Conservation (phyloP, 2,329 filamentous ascomycete species). For the Akanthomyces uredinophilus region DNA sequence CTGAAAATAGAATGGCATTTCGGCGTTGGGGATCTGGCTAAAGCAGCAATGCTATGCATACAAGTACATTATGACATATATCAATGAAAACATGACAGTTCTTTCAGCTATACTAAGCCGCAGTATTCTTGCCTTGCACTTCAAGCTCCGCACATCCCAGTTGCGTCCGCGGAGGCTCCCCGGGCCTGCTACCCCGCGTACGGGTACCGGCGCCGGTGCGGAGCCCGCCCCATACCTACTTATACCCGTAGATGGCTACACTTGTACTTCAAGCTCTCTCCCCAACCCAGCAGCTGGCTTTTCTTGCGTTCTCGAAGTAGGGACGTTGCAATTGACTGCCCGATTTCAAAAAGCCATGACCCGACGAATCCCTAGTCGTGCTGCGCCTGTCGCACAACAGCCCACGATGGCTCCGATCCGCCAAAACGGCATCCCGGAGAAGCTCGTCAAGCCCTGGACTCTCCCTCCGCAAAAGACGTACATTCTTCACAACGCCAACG, state of each 20-base stretch:
- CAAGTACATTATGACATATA: neutral
- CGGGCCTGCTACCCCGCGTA: neutral
- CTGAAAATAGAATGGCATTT: neutral
- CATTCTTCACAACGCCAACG: slow-evolving; percentile 38
- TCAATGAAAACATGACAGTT: neutral
- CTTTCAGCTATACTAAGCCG: neutral
- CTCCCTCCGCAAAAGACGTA: slow-evolving; percentile 27
- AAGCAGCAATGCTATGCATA: neutral
- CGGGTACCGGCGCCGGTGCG: slow-evolving; percentile 9
- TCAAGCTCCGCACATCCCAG: too few species aligned
- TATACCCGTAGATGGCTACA: neutral
- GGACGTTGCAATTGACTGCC: neutral
- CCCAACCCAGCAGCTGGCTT: neutral
- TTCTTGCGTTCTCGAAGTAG: neutral
- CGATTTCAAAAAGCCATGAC: neutral
- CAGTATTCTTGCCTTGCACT: too few species aligned
- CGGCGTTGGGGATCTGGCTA: neutral
- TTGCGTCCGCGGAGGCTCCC: too few species aligned
- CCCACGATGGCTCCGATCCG: neutral
- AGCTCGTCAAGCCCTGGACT: slow-evolving; percentile 32
- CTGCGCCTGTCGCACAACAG: neutral
- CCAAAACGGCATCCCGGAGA: slow-evolving; percentile 12
- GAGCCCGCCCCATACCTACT: neutral
- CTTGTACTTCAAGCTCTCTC: neutral
- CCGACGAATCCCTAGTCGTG: neutral